Percentiles rank a stretch among this genome's conserved stretches.
phyloP scores from a whole-genome alignment of 2,329 filamentous ascomycete genomes.

The Penicillium sclerotigenum region DNA sequence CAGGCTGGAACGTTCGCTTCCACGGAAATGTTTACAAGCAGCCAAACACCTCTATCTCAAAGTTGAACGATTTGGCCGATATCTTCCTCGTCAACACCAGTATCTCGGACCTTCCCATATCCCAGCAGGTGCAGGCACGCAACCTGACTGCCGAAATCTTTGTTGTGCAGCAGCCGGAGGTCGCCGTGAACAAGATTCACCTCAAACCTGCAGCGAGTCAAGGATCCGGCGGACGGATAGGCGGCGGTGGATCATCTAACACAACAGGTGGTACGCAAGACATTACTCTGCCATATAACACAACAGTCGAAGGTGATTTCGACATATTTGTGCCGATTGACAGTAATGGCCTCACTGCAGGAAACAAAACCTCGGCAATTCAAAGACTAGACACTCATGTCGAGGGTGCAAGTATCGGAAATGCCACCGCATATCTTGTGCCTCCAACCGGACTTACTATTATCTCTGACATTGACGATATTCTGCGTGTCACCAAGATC shows the following conservation, averaged over 20 bases:
- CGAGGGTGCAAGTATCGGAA: slow-evolving; percentile 63
- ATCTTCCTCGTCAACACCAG: slow-evolving; percentile 65
- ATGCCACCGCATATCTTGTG: slow-evolving; percentile 73
- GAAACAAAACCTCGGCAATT: slow-evolving; percentile 62
- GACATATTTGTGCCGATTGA: slow-evolving; percentile 66
- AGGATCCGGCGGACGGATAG: slow-evolving; percentile 41
- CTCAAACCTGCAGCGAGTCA: slow-evolving; percentile 60
- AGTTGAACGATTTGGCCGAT: slow-evolving; percentile 67
- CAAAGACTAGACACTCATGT: slow-evolving; percentile 68
- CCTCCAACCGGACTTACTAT: slow-evolving; percentile 68
- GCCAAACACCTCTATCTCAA: slow-evolving; percentile 63
- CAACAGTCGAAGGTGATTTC: slow-evolving; percentile 68
- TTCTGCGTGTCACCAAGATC: slow-evolving; percentile 76
- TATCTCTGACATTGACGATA: slow-evolving; percentile 76
- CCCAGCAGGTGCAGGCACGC: slow-evolving; percentile 64
- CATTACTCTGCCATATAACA: slow-evolving; percentile 62
- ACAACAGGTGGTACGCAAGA: slow-evolving; percentile 59
- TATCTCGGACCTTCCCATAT: slow-evolving; percentile 56
- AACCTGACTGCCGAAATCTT: slow-evolving; percentile 72
- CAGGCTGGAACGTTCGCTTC: slow-evolving; percentile 72
- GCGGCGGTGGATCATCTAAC: slow-evolving; percentile 22
- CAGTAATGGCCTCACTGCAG: slow-evolving; percentile 56
- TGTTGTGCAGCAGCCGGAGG: slow-evolving; percentile 64
- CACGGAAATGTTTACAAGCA: slow-evolving; percentile 81
- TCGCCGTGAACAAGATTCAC: slow-evolving; percentile 35